Conservation (phyloP, 129 eudicot genomes). For the Tanacetum coccineum region DNA sequence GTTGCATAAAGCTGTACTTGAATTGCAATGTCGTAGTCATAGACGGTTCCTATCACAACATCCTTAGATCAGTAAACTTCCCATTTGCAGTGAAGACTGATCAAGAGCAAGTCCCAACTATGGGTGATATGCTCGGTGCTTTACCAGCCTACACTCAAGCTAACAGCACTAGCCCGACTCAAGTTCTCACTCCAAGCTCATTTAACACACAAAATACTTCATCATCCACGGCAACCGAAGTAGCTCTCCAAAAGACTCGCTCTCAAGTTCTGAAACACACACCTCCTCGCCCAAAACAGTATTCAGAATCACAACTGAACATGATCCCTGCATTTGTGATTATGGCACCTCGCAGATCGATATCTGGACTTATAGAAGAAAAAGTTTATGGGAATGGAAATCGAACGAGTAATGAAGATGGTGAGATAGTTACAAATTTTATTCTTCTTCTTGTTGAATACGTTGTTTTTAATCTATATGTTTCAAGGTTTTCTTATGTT, state of each 20-base stretch:
- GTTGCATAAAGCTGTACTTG: slow-evolving; percentile 39
- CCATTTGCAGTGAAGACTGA: slow-evolving; percentile 26
- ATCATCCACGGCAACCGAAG: slow-evolving; percentile 9
- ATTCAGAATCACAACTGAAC: slow-evolving; percentile 27
- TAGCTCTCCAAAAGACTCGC: slow-evolving; percentile 9
- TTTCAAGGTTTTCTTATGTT: slow-evolving; percentile 15
- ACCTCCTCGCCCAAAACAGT: slow-evolving; percentile 25
- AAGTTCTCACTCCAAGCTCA: slow-evolving; percentile 23
- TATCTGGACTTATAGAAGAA: slow-evolving; percentile 17
- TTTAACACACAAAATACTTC: slow-evolving; percentile 20
- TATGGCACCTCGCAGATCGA: slow-evolving; percentile 23
- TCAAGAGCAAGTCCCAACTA: slow-evolving; percentile 19
- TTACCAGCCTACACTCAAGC: slow-evolving; percentile 21
- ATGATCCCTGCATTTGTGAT: slow-evolving; percentile 20
- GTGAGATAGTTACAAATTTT: slow-evolving; percentile 23
- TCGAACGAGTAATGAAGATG: slow-evolving; percentile 10
- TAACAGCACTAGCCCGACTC: slow-evolving; percentile 17
- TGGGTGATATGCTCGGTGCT: slow-evolving; percentile 29
- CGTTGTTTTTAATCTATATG: background rate
- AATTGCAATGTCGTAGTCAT: slow-evolving; percentile 42
- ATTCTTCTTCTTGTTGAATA: background rate
- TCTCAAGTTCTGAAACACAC: slow-evolving; percentile 1
- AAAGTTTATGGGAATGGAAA: slow-evolving; percentile 3
- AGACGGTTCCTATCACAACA: slow-evolving; percentile 36
- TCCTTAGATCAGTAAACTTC: slow-evolving; percentile 34